Evolutionary conservation across 441 rosid species (phyloP).

Genomic region (Theobroma grandiflorum): DNA sequence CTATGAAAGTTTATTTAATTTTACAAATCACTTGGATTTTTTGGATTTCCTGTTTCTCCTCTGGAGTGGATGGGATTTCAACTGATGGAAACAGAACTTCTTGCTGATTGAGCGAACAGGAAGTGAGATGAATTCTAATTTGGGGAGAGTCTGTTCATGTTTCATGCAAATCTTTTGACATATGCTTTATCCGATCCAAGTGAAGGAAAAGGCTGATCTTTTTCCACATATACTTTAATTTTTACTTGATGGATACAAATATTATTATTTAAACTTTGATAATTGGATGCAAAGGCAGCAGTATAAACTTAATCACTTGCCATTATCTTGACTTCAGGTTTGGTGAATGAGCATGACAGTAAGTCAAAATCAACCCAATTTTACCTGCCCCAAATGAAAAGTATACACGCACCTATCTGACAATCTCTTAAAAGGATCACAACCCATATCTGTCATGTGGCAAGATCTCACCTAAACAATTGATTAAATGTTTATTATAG

Average conservation of each 20-base stretch:
- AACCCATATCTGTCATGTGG: slow-evolving; percentile 3
- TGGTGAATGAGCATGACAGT: slow-evolving; percentile 12
- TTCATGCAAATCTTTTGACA: background rate
- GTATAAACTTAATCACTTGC: background rate
- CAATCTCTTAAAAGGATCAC: slow-evolving; percentile 4
- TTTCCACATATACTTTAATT: background rate
- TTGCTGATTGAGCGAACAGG: too few species aligned
- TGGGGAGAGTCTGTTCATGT: too few species aligned
- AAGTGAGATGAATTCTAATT: too few species aligned
- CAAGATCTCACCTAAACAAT: slow-evolving; percentile 27
- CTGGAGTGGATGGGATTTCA: too few species aligned
- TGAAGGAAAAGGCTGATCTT: background rate
- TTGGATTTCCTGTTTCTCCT: too few species aligned
- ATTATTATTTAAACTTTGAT: too few species aligned
- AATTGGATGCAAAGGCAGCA: background rate
- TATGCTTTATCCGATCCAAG: background rate
- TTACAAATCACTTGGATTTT: background rate
- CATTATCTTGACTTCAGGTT: background rate
- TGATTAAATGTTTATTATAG: background rate
- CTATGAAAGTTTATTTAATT: background rate
- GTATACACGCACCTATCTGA: background rate
- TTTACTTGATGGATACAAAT: too few species aligned
- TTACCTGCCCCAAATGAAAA: slow-evolving; percentile 20
- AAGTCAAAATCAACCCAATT: slow-evolving; percentile 19
- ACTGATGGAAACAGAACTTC: too few species aligned